Evolutionary conservation across 345 rosid species (phyloP), one percentile per base, ranked within the genome.

Genomic region (Sisymbrium irio): DNA sequence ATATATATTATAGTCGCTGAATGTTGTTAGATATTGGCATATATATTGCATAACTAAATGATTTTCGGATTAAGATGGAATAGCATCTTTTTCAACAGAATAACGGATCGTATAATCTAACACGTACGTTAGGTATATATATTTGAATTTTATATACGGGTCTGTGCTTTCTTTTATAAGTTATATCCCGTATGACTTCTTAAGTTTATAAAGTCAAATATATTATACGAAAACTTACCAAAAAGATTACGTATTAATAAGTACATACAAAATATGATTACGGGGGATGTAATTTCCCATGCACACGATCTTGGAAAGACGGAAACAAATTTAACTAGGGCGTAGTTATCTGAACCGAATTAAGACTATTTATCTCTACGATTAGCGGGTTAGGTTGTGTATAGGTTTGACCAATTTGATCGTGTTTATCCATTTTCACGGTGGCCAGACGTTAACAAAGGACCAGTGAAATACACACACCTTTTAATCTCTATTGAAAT

Each of bases 121-220:
- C 55, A 50, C 55, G 67, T 58, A 47, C 53, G 46, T 67, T 47
- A 74, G 9, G 56, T 30, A 36, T 25, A 65, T 22, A n/a, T n/a
- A n/a, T 65, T 17, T 73, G 36, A 28, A n/a, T 45, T 73, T 55
- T 17, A 28, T 40, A 54, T 42, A 28, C 12, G 33, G 47, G 37
- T 20, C 10, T 55, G 20, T 65, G n/a, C 14, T 54, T 33, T 64
- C 36, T 73, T 49, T 49, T 9, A 10, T 49, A 47, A 15, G 50
- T 45, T 53, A 39, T 8, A 39, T 62, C 33, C 14, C 45, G 33
- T 63, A 63, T 20, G 64, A 32, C 14, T 14, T 50, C 12, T 63
- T 10, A 41, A 13, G 51, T 73, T 46, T 58, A 59, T 10, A 30
- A 66, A 59, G 73, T 59, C 54, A 47, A 74, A 58, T 27, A 65